These are phyloP conservation scores for Diaporthe longicolla DNA, from an alignment of 2,329 filamentous ascomycete genomes.

Conservation along the genomic window DNA sequence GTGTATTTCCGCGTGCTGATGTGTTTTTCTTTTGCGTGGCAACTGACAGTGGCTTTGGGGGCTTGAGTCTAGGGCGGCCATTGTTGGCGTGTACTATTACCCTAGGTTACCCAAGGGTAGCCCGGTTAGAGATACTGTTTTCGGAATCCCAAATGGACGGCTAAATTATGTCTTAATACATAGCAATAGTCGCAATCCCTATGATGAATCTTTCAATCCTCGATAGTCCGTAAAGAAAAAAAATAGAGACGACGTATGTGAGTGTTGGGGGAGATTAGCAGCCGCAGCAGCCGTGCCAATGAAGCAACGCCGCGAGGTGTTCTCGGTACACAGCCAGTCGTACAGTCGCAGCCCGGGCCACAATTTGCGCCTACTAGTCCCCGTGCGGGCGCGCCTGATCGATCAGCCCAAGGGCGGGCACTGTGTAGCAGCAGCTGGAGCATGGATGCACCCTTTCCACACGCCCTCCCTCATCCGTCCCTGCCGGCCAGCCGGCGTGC, in stretches of 20 bases:
- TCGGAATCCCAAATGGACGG: too few relatives aligned
- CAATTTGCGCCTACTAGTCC: background rate
- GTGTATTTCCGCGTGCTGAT: too few relatives aligned
- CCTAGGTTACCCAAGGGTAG: too few relatives aligned
- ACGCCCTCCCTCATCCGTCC: background rate
- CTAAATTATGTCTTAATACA: too few relatives aligned
- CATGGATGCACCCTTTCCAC: background rate
- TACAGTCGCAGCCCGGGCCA: background rate
- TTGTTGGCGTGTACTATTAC: too few relatives aligned
- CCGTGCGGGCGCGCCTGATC: background rate
- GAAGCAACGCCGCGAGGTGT: slow-evolving; percentile 26
- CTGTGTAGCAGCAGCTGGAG: background rate
- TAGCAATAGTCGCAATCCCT: background rate
- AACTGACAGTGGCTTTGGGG: too few relatives aligned
- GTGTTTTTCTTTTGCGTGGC: too few relatives aligned
- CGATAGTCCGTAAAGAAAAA: background rate
- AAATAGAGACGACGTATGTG: background rate
- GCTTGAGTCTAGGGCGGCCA: too few relatives aligned
- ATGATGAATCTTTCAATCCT: background rate
- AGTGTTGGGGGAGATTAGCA: slow-evolving; percentile 6
- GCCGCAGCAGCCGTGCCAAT: slow-evolving; percentile 9
- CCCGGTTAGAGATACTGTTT: too few relatives aligned
- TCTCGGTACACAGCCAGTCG: too few relatives aligned
- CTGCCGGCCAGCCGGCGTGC: background rate
- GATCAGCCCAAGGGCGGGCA: background rate